Base-by-base conservation (phyloP, 805 yeast genomes). In the Metschnikowia lunata region DNA sequence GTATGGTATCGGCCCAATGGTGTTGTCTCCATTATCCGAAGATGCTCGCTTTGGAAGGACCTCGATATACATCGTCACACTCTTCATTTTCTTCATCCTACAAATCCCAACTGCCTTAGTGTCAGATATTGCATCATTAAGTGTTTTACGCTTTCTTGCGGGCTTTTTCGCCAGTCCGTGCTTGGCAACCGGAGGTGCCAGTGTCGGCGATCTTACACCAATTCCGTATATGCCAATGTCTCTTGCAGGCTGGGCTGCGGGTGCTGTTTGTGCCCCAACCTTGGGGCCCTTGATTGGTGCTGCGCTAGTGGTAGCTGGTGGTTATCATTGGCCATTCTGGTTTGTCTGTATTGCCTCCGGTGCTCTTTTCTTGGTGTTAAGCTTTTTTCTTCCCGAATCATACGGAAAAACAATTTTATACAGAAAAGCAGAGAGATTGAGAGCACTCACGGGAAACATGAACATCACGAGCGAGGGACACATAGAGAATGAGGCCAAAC, bases 11-110 rank as follows among this genome's bases (percentile, higher is more conserved):
- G 84, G 84, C 1, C 84, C 84, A 2, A 64, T 80, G 66, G 49
- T 79, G 2, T 75, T 79, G 42, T 74, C 83, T 0, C 85, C 86
- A 4, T 51, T 81, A 48, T 74, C 82, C 11, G 86, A 81, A 56
- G 68, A 76, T 38, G 75, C 80, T 2, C 56, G 60, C 4, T 58
- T 77, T 38, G 85, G 85, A 11, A 69, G 85, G 48, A 76, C 75
- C 43, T 63, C 70, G 28, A 69, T 78, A 34, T 80, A 79, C 48
- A 63, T 72, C 30, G 39, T 61, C 15, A 67, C 83, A 2, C 59
- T 78, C 31, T 61, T 76, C 43, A 36, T 78, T 2, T 81, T 78
- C 49, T 57, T 67, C 42, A 60, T 76, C 9, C 59, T 82, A 33
- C 85, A 80, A 53, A 74, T 81, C 30, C 83, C 83, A 29, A 68